Evolutionary conservation across 2,329 filamentous ascomycete genomes (phyloP), one percentile per base, ranked within the genome.

Genomic region (Berkeleyomyces basicola): DNA sequence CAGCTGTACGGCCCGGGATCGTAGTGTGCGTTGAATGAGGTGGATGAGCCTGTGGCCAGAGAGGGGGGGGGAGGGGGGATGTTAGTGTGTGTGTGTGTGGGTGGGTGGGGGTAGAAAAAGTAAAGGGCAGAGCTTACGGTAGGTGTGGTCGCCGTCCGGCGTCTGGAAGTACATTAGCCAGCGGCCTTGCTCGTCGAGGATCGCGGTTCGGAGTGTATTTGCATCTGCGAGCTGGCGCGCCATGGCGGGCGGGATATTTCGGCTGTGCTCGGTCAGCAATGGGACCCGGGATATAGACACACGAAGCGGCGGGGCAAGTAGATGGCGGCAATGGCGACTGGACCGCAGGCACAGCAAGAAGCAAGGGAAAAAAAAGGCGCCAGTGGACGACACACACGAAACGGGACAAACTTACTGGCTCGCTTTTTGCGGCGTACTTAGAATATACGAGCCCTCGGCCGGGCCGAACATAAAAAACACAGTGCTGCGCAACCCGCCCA

Each of bases 161-260:
- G 62, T 63, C 37, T 55, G 46, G 14, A 63, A 63, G 37, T 63
- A 63, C 57, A 63, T 63, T 11, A 63, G 47, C 62, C 62, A 63
- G n/a, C 62, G 55, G 43, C 47, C 47, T 10, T 63, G 44, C 33
- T 63, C 58, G 10, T 63, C 62, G 7, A 63, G 47, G 44, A 63
- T 39, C 39, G 62, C 62, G 6, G 62, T 60, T 42, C 62, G 55
- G 3, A 63, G 47, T 7, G 42, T 23, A 9, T 60, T 60, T 36
- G 61, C 51, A 44, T 63, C 62, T 7, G 57, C 55, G 4, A 63
- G 46, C 36, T 63, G 62, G 14, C 60, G 58, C 11, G 62, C 57
- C 62, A 63, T 63, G 37, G 62, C 58, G 3, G 43, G 46, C 7
- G 61, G 61, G 37, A 63, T 63, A 7, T 60, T 61, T 16, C n/a